These are phyloP conservation scores for Xylaria multiplex DNA, from an alignment of 2,329 filamentous ascomycete genomes.

Conservation along the genomic window DNA sequence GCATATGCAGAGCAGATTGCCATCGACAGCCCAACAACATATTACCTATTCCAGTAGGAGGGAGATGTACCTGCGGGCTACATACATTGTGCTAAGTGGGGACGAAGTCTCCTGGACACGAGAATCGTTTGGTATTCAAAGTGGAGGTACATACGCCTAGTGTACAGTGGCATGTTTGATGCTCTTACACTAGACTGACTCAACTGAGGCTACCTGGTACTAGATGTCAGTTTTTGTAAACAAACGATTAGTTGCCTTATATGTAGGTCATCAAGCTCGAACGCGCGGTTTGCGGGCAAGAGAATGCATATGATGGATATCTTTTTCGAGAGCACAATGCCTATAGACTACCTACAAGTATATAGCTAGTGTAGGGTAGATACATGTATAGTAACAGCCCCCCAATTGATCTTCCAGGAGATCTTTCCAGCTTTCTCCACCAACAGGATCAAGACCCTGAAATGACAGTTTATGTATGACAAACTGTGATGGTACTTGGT, in stretches of 20 bases:
- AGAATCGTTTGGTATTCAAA: slow-evolving; percentile 4
- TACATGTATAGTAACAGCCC: neutral
- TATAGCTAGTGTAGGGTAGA: too few species aligned
- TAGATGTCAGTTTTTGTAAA: neutral
- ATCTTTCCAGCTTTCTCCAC: slow-evolving; percentile 22
- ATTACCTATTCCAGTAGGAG: neutral
- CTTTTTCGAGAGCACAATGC: neutral
- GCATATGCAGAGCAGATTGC: slow-evolving; percentile 13
- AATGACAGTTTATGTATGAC: slow-evolving; percentile 11
- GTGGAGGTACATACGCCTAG: too few species aligned
- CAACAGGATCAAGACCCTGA: slow-evolving; percentile 29
- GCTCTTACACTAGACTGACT: neutral
- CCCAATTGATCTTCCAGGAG: slow-evolving; percentile 22
- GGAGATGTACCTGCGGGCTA: slow-evolving; percentile 3
- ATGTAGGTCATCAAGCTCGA: too few species aligned
- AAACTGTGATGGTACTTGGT: neutral
- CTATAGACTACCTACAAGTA: too few species aligned
- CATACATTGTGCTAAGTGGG: slow-evolving; percentile 6
- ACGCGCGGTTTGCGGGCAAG: too few species aligned
- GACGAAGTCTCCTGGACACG: slow-evolving; percentile 4
- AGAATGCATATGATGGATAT: neutral
- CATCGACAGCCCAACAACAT: slow-evolving; percentile 1
- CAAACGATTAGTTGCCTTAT: too few species aligned
- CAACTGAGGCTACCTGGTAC: neutral
- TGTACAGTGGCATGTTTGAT: neutral